phyloP scores from a whole-genome alignment of 768 basidiomycete species.

The Leucocoprinus leucothites region DNA sequence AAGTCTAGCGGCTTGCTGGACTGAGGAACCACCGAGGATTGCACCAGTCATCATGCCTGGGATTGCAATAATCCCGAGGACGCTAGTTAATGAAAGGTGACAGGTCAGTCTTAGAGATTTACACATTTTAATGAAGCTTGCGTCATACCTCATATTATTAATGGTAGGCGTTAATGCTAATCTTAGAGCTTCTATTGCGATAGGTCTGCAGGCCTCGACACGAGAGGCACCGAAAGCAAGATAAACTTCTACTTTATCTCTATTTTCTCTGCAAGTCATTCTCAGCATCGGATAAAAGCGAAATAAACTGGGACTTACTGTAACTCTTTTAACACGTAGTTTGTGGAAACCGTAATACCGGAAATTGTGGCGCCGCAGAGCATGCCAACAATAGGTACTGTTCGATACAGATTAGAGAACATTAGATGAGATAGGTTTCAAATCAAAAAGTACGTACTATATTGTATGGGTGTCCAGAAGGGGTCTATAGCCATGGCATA shows the following conservation, averaged over 20 bases:
- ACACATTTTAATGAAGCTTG: constrained; percentile 7
- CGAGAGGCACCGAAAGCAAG: constrained; percentile 84
- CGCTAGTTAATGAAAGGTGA: constrained; percentile 34
- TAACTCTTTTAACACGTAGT: constrained; percentile 73
- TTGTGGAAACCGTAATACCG: constrained; percentile 67
- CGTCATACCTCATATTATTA: constrained; percentile 74
- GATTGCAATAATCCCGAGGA: constrained; percentile 75
- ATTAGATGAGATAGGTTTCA: neutral
- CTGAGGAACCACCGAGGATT: constrained; percentile 80
- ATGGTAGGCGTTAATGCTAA: constrained; percentile 78
- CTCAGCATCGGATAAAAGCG: too few relatives aligned
- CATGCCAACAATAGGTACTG: constrained; percentile 87
- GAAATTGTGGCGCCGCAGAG: constrained; percentile 78
- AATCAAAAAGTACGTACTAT: constrained; percentile 45
- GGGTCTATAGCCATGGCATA: constrained; percentile 76
- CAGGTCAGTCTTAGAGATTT: neutral
- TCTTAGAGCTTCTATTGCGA: constrained; percentile 75
- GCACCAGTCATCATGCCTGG: constrained; percentile 94
- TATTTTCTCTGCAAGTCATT: constrained; percentile 56
- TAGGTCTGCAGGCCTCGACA: constrained; percentile 78
- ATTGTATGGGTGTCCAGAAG: constrained; percentile 85
- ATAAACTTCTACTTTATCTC: constrained; percentile 82
- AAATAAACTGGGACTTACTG: constrained; percentile 39
- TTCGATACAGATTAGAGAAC: neutral
- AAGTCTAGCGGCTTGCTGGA: constrained; percentile 79